These are phyloP conservation scores for Trichophyton rubrum DNA, from an alignment of 2,329 filamentous ascomycete species.

Conservation along the genomic window DNA sequence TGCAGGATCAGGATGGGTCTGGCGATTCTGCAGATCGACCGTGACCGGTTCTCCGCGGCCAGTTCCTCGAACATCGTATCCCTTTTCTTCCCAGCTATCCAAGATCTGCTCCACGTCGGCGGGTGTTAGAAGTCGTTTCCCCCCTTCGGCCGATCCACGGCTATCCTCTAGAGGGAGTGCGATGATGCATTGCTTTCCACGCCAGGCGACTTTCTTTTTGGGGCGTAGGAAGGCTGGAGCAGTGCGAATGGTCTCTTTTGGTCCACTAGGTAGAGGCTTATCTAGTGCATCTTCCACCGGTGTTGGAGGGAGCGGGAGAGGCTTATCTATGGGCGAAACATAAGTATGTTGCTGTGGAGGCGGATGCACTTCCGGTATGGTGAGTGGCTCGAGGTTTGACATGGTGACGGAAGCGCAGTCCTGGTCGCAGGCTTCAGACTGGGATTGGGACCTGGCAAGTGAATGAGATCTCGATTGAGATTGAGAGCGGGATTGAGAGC, in stretches of 20 bases:
- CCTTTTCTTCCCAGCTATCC: constrained; percentile 31
- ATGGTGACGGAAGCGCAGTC: neutral
- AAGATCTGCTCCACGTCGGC: constrained; percentile 30
- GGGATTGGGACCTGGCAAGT: constrained; percentile 14
- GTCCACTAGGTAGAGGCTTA: constrained; percentile 7
- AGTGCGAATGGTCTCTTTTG: constrained; percentile 13
- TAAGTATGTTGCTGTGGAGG: constrained; percentile 2
- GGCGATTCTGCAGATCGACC: constrained; percentile 27
- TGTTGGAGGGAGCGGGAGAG: constrained; percentile 11
- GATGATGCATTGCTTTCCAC: constrained; percentile 61
- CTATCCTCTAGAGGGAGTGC: constrained; percentile 55
- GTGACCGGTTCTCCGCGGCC: constrained; percentile 21
- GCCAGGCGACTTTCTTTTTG: constrained; percentile 66
- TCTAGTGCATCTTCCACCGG: constrained; percentile 6
- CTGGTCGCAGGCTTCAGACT: constrained; percentile 8
- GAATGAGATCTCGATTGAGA: constrained; percentile 28
- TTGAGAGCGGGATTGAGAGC: constrained; percentile 24
- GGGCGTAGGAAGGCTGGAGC: constrained; percentile 22
- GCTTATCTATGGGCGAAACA: constrained; percentile 10
- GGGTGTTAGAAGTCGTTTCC: constrained; percentile 27
- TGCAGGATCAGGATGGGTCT: constrained; percentile 30
- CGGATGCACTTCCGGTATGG: neutral
- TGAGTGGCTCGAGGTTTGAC: constrained; percentile 13
- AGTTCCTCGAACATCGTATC: constrained; percentile 33
- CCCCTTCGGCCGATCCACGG: constrained; percentile 40